phyloP scores from a whole-genome alignment of 1,284 basidiomycete species.

The Pascua sp. region DNA sequence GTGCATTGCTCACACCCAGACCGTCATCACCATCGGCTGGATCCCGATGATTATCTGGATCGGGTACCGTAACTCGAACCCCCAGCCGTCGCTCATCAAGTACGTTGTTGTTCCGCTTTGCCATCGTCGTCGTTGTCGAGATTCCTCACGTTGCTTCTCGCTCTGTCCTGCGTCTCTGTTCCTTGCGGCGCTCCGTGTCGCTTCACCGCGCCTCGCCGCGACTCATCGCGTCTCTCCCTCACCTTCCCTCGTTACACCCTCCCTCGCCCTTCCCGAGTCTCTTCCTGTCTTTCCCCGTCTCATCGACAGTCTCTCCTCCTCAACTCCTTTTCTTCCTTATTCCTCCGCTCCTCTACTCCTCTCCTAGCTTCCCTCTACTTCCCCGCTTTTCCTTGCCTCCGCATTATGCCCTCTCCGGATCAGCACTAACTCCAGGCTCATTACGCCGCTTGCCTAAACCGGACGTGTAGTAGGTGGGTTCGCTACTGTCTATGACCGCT shows the following conservation, averaged over 20 bases:
- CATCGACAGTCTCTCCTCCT: too few species aligned
- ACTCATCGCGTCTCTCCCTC: too few species aligned
- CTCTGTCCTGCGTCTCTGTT: too few species aligned
- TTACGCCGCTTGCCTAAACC: constrained; percentile 77
- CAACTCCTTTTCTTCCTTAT: constrained; percentile 3
- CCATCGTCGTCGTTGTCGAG: not conserved
- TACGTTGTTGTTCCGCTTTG: constrained; percentile 50
- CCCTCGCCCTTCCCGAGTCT: too few species aligned
- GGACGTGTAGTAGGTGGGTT: constrained; percentile 4
- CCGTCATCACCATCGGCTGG: constrained; percentile 84
- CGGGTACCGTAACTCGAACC: constrained; percentile 81
- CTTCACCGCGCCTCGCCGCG: too few species aligned
- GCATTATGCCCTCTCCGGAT: not conserved
- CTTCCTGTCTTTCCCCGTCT: too few species aligned
- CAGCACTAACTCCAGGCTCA: constrained; percentile 58
- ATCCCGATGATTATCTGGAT: constrained; percentile 91
- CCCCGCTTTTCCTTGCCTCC: too few species aligned
- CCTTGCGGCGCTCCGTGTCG: too few species aligned
- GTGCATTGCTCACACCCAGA: constrained; percentile 53
- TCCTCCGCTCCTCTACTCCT: too few species aligned
- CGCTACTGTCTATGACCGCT: not conserved
- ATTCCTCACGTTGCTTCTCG: too few species aligned
- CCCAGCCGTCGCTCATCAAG: constrained; percentile 91
- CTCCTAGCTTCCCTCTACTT: too few species aligned
- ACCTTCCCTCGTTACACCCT: too few species aligned